Evolutionary conservation across 495 filamentous ascomycete genomes (phyloP), one percentile per base, ranked within the genome.

Genomic region (Tuber melanosporum): DNA sequence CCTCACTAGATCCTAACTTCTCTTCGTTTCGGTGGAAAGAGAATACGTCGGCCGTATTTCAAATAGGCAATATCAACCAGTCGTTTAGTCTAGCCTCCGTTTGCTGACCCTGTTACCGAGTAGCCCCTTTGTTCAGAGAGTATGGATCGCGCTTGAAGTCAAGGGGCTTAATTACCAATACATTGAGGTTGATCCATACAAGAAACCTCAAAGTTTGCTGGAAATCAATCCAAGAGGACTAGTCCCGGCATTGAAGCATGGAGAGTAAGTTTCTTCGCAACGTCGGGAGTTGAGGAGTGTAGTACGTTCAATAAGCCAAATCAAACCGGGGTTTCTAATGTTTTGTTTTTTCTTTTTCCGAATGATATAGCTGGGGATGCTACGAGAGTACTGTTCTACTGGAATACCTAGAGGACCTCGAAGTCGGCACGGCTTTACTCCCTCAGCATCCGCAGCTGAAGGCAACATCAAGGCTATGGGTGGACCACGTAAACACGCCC

Each of bases 141-240:
- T 97, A 32, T 98, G 95, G 95, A 97, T 98, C 78, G 91, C 95
- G 10, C 87, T 98, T n/a, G 94, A 98, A 84, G 85, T 90, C 72
- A 97, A 97, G 83, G 88, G 89, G 8, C 87, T 97, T 66, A 86
- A 87, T 36, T 98, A 98, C 80, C 93, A 97, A 82, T 98, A 98
- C 83, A 91, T 94, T 77, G 95, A 97, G 84, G 91, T 94, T 43
- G 92, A 97, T 82, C 94, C 94, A 5, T 96, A 94, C 81, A 88
- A 91, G 78, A 95, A 95, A 81, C 92, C 93, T 22, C 88, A 90
- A 73, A 89, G 88, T 22, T 84, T 97, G 49, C 87, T 97, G 46
- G 93, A 93, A 62, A 90, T 97, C 73, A 97, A 97, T 79, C 94
- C 94, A n/a, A 87, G 93, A 73, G 94, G 95, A 0, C 86, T 96